A percentile compares a stretch with the other conserved stretches of the same genome.
Conservation (phyloP, 1,139 yeast species). For the Scheffersomyces titani region DNA sequence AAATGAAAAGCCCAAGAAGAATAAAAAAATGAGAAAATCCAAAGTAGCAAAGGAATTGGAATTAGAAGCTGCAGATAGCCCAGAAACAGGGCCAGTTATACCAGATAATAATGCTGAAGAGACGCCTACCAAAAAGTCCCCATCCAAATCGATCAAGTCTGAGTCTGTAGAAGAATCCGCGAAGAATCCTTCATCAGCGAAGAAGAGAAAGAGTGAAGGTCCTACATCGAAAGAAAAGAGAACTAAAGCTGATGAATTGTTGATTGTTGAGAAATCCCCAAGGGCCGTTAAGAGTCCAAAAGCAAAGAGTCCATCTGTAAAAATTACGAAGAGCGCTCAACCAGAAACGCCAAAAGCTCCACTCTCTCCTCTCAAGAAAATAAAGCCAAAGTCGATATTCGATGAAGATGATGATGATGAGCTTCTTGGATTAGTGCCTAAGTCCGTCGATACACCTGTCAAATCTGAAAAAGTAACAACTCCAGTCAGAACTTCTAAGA, state of each 20-base stretch:
- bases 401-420: conserved; percentile 7
- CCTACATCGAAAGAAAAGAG: conserved; percentile 2
- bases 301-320: conserved; percentile 4
- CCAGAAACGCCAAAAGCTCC: background rate
- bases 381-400: conserved; percentile 8
- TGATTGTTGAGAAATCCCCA: conserved; percentile 5
- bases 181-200: conserved; percentile 1
- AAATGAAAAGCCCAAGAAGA: conserved; percentile 16
- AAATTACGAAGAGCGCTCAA: conserved; percentile 1
- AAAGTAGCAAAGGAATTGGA: conserved; percentile 1
- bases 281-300: conserved; percentile 5
- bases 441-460: background rate
- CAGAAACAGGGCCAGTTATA: background rate
- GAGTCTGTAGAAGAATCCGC: background rate
- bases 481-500: conserved; percentile 1
- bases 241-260: conserved; percentile 1
- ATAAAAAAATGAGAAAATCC: conserved; percentile 11
- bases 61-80: conserved; percentile 2
- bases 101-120: background rate
- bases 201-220: background rate
- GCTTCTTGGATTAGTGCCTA: conserved; percentile 1
- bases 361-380: background rate
- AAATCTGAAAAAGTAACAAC: conserved; percentile 10
- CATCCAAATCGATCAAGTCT: background rate
- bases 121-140: background rate